Percentiles rank a stretch among this genome's conserved stretches.
Evolutionary conservation across 2,329 filamentous ascomycete species (phyloP).

Genomic region (Diplodia corticola): DNA sequence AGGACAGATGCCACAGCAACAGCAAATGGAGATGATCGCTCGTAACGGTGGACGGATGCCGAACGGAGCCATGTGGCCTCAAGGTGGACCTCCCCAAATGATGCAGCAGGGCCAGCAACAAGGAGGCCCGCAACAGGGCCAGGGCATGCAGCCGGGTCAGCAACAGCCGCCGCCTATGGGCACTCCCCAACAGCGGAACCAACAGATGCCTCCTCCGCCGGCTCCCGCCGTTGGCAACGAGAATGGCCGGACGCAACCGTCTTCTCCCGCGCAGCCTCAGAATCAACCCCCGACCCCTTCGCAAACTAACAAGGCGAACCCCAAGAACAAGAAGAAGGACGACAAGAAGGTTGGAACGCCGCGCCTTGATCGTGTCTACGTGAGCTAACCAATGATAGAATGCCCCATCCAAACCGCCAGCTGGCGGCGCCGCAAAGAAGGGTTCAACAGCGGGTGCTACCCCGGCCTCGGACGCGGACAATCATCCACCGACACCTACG

Average conservation of each 20-base stretch:
- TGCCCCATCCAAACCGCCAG: constrained; percentile 34
- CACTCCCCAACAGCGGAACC: constrained; percentile 70
- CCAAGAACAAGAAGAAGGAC: constrained; percentile 70
- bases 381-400: background rate
- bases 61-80: constrained; percentile 39
- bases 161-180: constrained; percentile 59
- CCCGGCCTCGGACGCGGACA: constrained; percentile 44
- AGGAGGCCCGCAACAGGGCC: constrained; percentile 40
- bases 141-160: constrained; percentile 47
- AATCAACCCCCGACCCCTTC: constrained; percentile 69
- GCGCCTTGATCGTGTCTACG: background rate
- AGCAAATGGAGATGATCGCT: constrained; percentile 51
- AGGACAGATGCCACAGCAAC: constrained; percentile 61
- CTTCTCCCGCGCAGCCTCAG: constrained; percentile 49
- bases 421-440: constrained; percentile 33
- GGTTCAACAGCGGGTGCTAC: constrained; percentile 43
- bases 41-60: constrained; percentile 39
- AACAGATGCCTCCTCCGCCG: constrained; percentile 55
- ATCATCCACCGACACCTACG: constrained; percentile 47
- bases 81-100: constrained; percentile 49
- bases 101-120: constrained; percentile 46
- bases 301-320: constrained; percentile 70
- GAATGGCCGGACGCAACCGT: constrained; percentile 46
- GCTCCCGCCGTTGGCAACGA: constrained; percentile 45
- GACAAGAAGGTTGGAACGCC: constrained; percentile 66